These are phyloP conservation scores for Orbilia blumenaviensis DNA, from an alignment of 2,329 filamentous ascomycete genomes.

Conservation along the genomic window DNA sequence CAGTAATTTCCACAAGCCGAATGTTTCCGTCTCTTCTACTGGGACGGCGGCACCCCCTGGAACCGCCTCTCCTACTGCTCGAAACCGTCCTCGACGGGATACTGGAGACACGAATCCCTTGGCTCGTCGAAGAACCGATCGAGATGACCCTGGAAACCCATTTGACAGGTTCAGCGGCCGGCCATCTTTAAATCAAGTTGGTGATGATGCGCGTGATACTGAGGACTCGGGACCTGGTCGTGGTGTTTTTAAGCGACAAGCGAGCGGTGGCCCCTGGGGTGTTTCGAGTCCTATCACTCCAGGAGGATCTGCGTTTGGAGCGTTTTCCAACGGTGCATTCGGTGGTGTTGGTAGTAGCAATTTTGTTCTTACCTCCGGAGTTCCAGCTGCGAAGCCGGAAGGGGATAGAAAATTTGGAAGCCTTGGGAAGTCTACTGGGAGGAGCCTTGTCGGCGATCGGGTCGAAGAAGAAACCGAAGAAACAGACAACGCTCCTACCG, in stretches of 20 bases:
- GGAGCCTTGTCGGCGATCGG: constrained; percentile 66
- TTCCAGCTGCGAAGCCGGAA: constrained; percentile 72
- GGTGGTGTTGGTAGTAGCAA: constrained; percentile 57
- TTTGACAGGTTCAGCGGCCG: constrained; percentile 39
- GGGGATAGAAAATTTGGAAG: constrained; percentile 73
- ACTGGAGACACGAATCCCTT: constrained; percentile 76
- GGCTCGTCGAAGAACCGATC: constrained; percentile 64
- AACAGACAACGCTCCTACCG: constrained; percentile 79
- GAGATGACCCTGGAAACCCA: constrained; percentile 40
- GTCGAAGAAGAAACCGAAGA: constrained; percentile 59
- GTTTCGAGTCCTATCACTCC: constrained; percentile 66
- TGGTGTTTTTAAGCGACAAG: constrained; percentile 65
- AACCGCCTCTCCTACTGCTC: constrained; percentile 75
- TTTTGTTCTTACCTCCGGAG: constrained; percentile 74
- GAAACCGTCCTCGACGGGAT: constrained; percentile 81
- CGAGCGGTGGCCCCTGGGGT: constrained; percentile 67
- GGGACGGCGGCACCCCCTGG: constrained; percentile 76
- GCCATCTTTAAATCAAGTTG: constrained; percentile 23
- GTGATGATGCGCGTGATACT: constrained; percentile 55
- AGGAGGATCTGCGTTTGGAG: constrained; percentile 77
- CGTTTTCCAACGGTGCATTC: constrained; percentile 74
- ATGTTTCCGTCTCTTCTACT: constrained; percentile 72
- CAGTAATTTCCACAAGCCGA: constrained; percentile 48
- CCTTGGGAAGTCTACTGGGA: constrained; percentile 85
- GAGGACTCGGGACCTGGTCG: constrained; percentile 57